Evolutionary conservation across 2,329 filamentous ascomycete species (phyloP).

Genomic region (Hypoxylon sp.): DNA sequence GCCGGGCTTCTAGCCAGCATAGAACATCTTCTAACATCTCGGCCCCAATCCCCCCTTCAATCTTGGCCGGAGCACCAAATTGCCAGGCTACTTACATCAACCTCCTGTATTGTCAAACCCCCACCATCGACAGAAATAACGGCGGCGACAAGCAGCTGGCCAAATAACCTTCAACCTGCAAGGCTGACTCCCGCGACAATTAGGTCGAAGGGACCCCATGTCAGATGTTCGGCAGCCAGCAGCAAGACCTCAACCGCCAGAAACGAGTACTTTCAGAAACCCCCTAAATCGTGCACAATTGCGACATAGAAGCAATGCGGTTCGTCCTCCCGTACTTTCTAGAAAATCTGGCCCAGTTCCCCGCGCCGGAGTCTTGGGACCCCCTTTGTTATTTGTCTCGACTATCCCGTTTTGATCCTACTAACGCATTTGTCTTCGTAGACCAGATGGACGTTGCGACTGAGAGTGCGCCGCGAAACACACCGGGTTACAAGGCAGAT

Average conservation of each 20-base stretch:
- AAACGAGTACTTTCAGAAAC: constrained; percentile 29
- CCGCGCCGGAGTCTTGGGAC: constrained; percentile 31
- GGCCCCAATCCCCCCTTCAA: constrained; percentile 42
- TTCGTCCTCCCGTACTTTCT: constrained; percentile 45
- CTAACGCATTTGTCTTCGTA: constrained; percentile 52
- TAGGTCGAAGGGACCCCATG: constrained; percentile 45
- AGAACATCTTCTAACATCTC: constrained; percentile 32
- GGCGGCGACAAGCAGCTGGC: constrained; percentile 34
- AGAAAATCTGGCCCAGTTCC: constrained; percentile 36
- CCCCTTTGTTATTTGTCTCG: constrained; percentile 47
- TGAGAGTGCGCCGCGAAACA: constrained; percentile 65
- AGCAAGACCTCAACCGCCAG: constrained; percentile 41
- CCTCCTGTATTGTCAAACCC: constrained; percentile 38
- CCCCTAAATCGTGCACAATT: constrained; percentile 37
- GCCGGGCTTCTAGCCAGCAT: constrained; percentile 36
- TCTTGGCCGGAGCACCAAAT: constrained; percentile 40
- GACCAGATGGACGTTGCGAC: constrained; percentile 68
- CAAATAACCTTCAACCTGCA: constrained; percentile 34
- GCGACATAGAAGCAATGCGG: constrained; percentile 47
- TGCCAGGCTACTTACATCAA: constrained; percentile 33
- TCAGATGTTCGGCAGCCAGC: constrained; percentile 46
- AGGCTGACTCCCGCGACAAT: constrained; percentile 48
- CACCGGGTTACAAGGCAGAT: constrained; percentile 59
- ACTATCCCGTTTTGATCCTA: constrained; percentile 32
- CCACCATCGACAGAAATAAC: constrained; percentile 43